Evolutionary conservation across 768 basidiomycete genomes (phyloP), one percentile per base, ranked within the genome.

Genomic region (Leccinum barrowsii): DNA sequence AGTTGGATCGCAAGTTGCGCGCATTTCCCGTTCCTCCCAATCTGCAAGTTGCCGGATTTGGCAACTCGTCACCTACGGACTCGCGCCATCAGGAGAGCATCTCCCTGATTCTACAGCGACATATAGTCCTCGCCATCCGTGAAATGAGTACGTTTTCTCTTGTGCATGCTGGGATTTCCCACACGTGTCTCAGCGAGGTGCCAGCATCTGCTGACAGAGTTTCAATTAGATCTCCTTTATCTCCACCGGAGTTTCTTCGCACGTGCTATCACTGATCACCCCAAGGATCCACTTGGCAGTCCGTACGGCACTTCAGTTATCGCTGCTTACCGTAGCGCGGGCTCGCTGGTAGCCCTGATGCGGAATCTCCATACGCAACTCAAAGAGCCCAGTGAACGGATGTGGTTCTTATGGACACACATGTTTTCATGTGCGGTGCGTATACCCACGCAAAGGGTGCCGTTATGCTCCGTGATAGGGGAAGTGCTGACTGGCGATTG

Each of bases 191-290:
- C 49, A 4, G 22, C 60, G 52, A 57, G 35, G n/a, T 19, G 51
- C 22, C 22, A 22, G 22, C 30, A 30, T 24, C 35, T 24, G 48
- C 59, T 73, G 55, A 73, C 61, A 55, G 50, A 47, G 52, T 58
- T 59, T 46, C 26, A 17, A 53, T 32, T 51, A 88, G 87, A 85
- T 71, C 77, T 88, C 34, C 74, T 89, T 17, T 89, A 88, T 70
- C 75, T 89, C 37, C 87, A 89, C 65, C 79, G 87, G 62, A 85
- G 84, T 67, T 89, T 87, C 74, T 88, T 89, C 61, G 87, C 87
- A 24, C 80, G 85, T 47, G 87, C 87, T 3, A 81, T 89, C 58
- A 85, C 82, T 64, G 87, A 89, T 65, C 84, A 86, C 67, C 86
- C 86, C 32, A 86, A 85, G 65, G 87, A 89, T 64, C 87, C 87